Percentiles rank a stretch among this genome's conserved stretches.
phyloP scores from a whole-genome alignment of 2,329 filamentous ascomycete genomes.

The Coleophoma cylindrospora region DNA sequence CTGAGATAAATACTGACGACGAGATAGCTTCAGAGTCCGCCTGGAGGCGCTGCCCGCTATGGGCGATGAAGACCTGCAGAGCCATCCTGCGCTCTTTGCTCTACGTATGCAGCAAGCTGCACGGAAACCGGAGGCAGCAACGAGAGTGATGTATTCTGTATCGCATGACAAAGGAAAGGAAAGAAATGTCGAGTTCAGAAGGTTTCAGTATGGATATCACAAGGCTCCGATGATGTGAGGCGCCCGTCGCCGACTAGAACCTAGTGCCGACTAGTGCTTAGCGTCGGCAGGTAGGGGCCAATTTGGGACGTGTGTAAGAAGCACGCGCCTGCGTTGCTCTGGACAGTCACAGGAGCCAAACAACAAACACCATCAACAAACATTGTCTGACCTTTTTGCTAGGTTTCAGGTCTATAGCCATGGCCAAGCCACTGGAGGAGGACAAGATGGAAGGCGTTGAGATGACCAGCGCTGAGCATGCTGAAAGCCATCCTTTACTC shows the following conservation, averaged over 20 bases:
- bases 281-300: too few relatives aligned
- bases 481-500: constrained; percentile 40
- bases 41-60: constrained; percentile 82
- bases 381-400: too few relatives aligned
- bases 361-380: neutral
- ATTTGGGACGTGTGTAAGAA: too few relatives aligned
- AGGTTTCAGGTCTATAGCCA: neutral
- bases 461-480: constrained; percentile 4
- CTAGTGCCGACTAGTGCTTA: too few relatives aligned
- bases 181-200: neutral
- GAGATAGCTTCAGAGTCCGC: constrained; percentile 71
- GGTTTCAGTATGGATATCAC: neutral
- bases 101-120: constrained; percentile 21
- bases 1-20: constrained; percentile 48
- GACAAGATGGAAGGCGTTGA: constrained; percentile 23
- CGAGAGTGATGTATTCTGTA: constrained; percentile 6
- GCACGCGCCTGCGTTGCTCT: too few relatives aligned
- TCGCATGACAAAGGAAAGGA: constrained; percentile 12
- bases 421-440: constrained; percentile 2
- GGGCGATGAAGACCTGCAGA: constrained; percentile 85
- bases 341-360: neutral
- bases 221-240: neutral
- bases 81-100: constrained; percentile 58
- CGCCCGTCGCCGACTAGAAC: too few relatives aligned
- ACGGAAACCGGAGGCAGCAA: constrained; percentile 10